Evolutionary conservation across 306 rosid genomes (phyloP), one percentile per base, ranked within the genome.

Genomic region (Begonia loranthoides): DNA sequence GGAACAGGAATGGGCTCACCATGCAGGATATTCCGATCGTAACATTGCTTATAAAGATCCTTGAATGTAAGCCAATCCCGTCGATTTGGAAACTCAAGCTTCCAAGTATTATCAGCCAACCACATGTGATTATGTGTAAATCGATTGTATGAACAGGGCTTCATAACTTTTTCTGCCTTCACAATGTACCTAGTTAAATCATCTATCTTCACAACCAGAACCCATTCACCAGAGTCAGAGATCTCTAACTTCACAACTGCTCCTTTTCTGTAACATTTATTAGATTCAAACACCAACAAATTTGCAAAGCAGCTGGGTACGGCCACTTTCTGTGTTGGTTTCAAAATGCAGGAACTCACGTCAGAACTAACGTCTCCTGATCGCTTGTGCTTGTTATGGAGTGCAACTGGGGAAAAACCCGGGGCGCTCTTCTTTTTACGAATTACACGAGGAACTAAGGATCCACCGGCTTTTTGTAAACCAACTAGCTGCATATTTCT

Each of bases 21-120:
- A 17, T 61, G 43, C 15, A 71, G 59, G 17, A 71, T 54, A 76
- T 62, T 72, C 4, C 77, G 82, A 50, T 65, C 82, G 5, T 74
- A 69, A 57, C 96, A 87, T 59, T 75, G 74, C 69, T 80, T 77
- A 71, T 83, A 87, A 14, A 87, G 80, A 58, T 80, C 76, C 76
- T 76, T 87, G 61, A 80, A 87, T 52, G 56, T 47, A 13, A 36
- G 1, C 96, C 96, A 87, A 45, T 87, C 82, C 33, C 9, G 66
- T 34, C 62, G 66, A 65, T 60, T 70, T 1, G 65, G 60, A 66
- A 87, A 83, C 80, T 87, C 96, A 47, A 87, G 70, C 70, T 80
- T 83, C 87, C 79, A 76, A 22, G 70, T 71, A 49, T 70, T 62
- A 58, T 69, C 69, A 1, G 44, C 52, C 1, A 45, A 51, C 74